Conservation (phyloP, 208 protist species). For the Leishmania amazonensis region DNA sequence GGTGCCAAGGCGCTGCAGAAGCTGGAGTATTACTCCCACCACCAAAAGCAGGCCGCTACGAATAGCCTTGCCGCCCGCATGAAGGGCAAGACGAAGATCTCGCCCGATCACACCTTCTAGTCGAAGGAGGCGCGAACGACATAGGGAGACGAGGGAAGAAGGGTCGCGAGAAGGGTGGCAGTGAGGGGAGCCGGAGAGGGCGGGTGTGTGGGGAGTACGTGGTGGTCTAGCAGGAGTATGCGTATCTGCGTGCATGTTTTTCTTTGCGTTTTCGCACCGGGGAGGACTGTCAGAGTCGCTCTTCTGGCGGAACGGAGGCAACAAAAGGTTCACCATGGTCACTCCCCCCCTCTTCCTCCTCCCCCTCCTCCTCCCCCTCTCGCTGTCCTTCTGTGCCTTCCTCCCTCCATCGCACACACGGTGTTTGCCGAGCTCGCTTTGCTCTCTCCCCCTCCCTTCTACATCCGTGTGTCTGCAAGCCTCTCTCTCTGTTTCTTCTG, state of each 20-base stretch:
- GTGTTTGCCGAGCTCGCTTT: background rate
- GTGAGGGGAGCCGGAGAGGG: background rate
- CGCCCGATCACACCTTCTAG: slow-evolving; percentile 37
- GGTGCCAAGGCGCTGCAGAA: slow-evolving; percentile 79
- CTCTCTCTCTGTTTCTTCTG: background rate
- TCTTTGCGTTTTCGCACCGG: background rate
- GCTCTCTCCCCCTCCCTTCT: background rate
- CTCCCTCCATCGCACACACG: too few relatives aligned
- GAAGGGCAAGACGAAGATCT: slow-evolving; percentile 49
- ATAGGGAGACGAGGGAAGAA: background rate
- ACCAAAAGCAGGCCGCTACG: slow-evolving; percentile 52
- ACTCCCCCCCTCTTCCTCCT: background rate
- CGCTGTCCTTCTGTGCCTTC: too few relatives aligned
- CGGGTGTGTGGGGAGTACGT: background rate
- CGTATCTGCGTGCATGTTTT: background rate
- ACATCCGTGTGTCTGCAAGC: background rate
- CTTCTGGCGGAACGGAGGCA: background rate
- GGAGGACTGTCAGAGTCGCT: background rate
- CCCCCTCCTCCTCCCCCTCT: too few relatives aligned
- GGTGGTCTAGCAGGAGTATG: background rate
- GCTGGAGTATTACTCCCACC: slow-evolving; percentile 85
- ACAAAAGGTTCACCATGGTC: background rate
- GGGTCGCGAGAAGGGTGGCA: background rate
- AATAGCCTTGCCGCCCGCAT: slow-evolving; percentile 72
- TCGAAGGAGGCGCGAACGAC: background rate